Conservation (phyloP, 805 yeast genomes). For the Wickerhamomyces queroliae region DNA sequence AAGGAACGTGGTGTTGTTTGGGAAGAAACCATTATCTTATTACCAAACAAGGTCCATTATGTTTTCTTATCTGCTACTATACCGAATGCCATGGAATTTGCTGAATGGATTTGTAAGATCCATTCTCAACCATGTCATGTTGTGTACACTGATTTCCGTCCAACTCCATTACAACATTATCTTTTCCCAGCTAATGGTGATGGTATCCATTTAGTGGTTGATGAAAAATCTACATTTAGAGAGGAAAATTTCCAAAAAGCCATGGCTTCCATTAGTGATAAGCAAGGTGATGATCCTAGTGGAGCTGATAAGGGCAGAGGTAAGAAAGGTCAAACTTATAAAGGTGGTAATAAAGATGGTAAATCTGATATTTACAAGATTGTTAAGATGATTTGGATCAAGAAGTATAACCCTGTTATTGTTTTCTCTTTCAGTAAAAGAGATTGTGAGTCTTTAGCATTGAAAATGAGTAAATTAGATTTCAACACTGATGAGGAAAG, state of each 20-base stretch:
- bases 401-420: slow-evolving; percentile 95
- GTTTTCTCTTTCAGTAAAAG: slow-evolving; percentile 97
- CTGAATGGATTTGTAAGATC: slow-evolving; percentile 95
- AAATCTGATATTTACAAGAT: slow-evolving; percentile 90
- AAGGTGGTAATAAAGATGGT: slow-evolving; percentile 77
- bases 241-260: slow-evolving; percentile 99
- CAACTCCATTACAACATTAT: slow-evolving; percentile 97
- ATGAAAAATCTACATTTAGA: slow-evolving; percentile 91
- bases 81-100: slow-evolving; percentile 97
- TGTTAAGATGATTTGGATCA: slow-evolving; percentile 96
- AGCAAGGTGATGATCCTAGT: slow-evolving; percentile 78
- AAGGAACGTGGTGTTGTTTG: slow-evolving; percentile 98
- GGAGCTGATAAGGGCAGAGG: slow-evolving; percentile 53
- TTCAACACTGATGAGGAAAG: slow-evolving; percentile 93
- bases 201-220: slow-evolving; percentile 96
- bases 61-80: slow-evolving; percentile 94
- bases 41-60: slow-evolving; percentile 94
- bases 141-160: slow-evolving; percentile 97
- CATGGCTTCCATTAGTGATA: slow-evolving; percentile 86
- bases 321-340: slow-evolving; percentile 73
- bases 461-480: slow-evolving; percentile 93
- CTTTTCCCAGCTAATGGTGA: slow-evolving; percentile 98
- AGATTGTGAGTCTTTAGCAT: slow-evolving; percentile 91
- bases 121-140: slow-evolving; percentile 98
- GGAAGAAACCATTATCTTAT: slow-evolving; percentile 95